A percentile compares a stretch with the other conserved stretches of the same genome.
These are phyloP conservation scores for Tylopilus plumbeoviolaceoides DNA, from an alignment of 768 basidiomycete species.

Conservation along the genomic window DNA sequence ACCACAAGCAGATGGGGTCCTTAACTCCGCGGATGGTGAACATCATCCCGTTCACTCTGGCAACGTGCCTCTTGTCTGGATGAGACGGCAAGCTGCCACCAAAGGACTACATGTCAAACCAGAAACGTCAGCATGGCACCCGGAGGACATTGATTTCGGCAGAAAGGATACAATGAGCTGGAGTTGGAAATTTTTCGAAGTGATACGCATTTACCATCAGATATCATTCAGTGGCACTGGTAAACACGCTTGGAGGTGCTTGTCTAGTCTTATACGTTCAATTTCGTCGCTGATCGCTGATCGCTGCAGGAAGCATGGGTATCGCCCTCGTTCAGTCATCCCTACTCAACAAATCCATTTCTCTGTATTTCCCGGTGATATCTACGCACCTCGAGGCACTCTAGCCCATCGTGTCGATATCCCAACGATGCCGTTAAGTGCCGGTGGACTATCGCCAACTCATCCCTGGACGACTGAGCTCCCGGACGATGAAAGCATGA, in stretches of 20 bases:
- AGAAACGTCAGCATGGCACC: neutral
- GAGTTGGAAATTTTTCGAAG: neutral
- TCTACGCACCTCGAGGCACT: constrained; percentile 3
- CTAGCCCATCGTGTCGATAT: neutral
- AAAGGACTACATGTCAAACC: constrained; percentile 1
- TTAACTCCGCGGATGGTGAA: neutral
- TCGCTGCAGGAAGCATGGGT: neutral
- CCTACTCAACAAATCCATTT: constrained; percentile 3
- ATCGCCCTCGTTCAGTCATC: constrained; percentile 2
- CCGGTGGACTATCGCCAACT: neutral
- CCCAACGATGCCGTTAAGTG: neutral
- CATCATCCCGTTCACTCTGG: neutral
- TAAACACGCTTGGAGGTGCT: constrained; percentile 1
- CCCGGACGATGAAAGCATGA: neutral
- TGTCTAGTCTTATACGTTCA: neutral
- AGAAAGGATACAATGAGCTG: neutral
- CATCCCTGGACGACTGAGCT: neutral
- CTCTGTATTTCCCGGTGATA: neutral
- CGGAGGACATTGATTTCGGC: constrained; percentile 5
- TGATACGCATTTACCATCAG: constrained; percentile 1
- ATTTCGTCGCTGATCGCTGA: neutral
- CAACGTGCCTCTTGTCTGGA: constrained; percentile 8
- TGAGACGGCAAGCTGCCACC: constrained; percentile 4
- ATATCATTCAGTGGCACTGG: constrained; percentile 9
- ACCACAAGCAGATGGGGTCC: no score